Evolutionary conservation across 2,329 filamentous ascomycete genomes (phyloP).

Genomic region (Rosellinia necatrix): DNA sequence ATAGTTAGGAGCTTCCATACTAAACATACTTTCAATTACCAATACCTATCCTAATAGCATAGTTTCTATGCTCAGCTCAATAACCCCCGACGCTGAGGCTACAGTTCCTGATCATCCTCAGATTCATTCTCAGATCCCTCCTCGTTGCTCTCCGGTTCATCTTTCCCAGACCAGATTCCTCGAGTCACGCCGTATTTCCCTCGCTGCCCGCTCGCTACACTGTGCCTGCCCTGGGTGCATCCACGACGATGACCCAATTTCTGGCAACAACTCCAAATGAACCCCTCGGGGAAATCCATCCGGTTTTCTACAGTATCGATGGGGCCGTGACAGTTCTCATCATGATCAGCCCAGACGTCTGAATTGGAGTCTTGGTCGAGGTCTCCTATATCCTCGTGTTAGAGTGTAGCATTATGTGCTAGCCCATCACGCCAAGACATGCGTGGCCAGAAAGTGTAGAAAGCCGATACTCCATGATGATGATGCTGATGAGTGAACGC

Average conservation of each 20-base stretch:
- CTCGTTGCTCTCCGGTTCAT: background rate
- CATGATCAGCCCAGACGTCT: constrained; percentile 39
- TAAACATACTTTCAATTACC: too few relatives aligned
- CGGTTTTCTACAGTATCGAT: constrained; percentile 29
- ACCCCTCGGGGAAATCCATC: background rate
- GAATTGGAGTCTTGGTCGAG: constrained; percentile 32
- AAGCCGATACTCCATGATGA: too few relatives aligned
- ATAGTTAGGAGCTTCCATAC: too few relatives aligned
- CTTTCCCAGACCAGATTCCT: too few relatives aligned
- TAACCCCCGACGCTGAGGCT: too few relatives aligned
- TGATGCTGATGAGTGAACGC: too few relatives aligned
- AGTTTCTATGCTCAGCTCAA: too few relatives aligned
- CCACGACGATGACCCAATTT: background rate
- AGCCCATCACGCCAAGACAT: too few relatives aligned
- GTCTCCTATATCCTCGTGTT: constrained; percentile 33
- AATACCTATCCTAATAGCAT: too few relatives aligned
- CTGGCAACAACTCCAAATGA: constrained; percentile 2
- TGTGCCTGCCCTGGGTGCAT: constrained; percentile 1
- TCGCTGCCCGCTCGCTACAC: background rate
- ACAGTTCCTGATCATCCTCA: too few relatives aligned
- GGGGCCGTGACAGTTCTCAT: constrained; percentile 35
- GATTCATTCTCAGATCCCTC: background rate
- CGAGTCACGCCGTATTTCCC: background rate
- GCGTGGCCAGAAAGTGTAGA: too few relatives aligned
- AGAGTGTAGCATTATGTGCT: background rate